Evolutionary conservation across 1,139 yeast species (phyloP), one percentile per base, ranked within the genome.

Genomic region (Entelexis sorbosivorans): DNA sequence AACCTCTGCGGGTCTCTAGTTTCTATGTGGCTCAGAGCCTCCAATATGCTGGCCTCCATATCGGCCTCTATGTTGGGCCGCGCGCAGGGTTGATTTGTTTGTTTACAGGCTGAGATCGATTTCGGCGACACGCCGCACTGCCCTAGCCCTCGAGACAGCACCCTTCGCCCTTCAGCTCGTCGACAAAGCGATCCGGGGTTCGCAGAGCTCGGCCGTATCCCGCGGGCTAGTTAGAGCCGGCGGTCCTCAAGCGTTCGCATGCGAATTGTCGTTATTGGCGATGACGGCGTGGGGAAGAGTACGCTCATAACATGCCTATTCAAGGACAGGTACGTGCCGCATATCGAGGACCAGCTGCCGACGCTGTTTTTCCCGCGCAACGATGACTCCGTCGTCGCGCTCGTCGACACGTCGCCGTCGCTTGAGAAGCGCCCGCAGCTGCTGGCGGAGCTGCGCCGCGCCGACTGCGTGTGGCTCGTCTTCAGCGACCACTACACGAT

Each of bases 401-500:
- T 89, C 13, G 76, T 88, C 1, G 98, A 91, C 63, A 89, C 97
- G 0, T 70, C 81, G 1, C 73, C 91, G 5, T 54, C 63, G 38
- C 64, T 67, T 0, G 74, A 81, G 2, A 94, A 86, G 61, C 68
- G 78, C 38, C 69, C 69, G 0, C 64, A 69, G 1, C 69, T 91
- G 10, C 87, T 84, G 55, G 73, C 75, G 46, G 96, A 88, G 65
- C 75, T 91, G 58, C 76, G 94, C 51, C 73, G 78, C 47, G 94
- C 97, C 0, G 91, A 86, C 66, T 96, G 88, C 13, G 84, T 91
- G 10, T 85, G 96, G 91, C 73, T 91, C 28, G 89, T 91, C 0
- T 91, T 88, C 64, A 77, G 93, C 1, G 97, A 89, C 61, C 95
- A 88, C 63, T 93, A 88, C 62, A 87, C 96, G 0, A 91, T 89